phyloP scores from a whole-genome alignment of 805 yeast species.

The Nakazawaea sp. region DNA sequence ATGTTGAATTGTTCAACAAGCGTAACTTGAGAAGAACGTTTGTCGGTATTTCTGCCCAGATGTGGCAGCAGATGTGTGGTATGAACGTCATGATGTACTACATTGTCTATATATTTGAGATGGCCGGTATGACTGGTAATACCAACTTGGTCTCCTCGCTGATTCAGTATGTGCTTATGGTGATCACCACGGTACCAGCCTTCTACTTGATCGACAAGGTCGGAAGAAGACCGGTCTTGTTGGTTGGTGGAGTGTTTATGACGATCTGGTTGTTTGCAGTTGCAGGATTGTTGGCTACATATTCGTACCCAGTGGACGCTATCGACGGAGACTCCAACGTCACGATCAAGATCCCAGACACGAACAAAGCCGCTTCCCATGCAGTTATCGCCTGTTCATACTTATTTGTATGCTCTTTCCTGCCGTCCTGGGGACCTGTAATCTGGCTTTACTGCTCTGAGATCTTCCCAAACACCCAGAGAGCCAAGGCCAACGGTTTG shows the following conservation, averaged over 20 bases:
- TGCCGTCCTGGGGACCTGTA: constrained; percentile 41
- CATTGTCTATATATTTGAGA: constrained; percentile 55
- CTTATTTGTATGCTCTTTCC: constrained; percentile 37
- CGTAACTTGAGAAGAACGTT: constrained; percentile 42
- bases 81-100: constrained; percentile 67
- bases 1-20: constrained; percentile 43
- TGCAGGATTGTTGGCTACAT: constrained; percentile 34
- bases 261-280: constrained; percentile 26
- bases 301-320: constrained; percentile 25
- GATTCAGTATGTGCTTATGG: constrained; percentile 50
- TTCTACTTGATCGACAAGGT: constrained; percentile 50
- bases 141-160: constrained; percentile 48
- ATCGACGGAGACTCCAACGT: constrained; percentile 25
- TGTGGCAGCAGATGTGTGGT: constrained; percentile 61
- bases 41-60: constrained; percentile 46
- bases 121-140: constrained; percentile 53
- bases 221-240: constrained; percentile 61
- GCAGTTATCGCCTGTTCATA: constrained; percentile 42
- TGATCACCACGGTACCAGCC: constrained; percentile 54
- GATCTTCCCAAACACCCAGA: constrained; percentile 31
- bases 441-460: constrained; percentile 18
- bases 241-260: constrained; percentile 42
- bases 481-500: constrained; percentile 61
- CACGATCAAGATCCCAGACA: constrained; percentile 25
- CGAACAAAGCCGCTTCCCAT: constrained; percentile 27